These are phyloP conservation scores for Ogataea degrootiae DNA, from an alignment of 805 yeast species.

Conservation along the genomic window DNA sequence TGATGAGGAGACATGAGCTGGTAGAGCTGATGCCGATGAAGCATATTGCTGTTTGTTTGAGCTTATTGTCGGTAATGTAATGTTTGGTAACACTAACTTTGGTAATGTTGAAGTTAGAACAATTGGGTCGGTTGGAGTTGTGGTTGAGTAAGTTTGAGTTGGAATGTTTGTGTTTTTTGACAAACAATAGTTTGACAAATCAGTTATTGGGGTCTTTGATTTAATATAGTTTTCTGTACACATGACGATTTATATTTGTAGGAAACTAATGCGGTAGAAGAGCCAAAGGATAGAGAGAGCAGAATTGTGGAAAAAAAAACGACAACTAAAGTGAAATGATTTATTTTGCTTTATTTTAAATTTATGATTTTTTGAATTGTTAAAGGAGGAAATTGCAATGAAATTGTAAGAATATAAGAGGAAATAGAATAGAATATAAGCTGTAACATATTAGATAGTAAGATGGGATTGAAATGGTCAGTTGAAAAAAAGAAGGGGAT, in stretches of 20 bases:
- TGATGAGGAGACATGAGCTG: too few species aligned
- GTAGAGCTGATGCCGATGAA: background rate
- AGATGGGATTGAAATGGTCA: background rate
- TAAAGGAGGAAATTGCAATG: too few species aligned
- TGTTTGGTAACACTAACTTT: slow-evolving; percentile 6
- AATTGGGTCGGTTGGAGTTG: slow-evolving; percentile 10
- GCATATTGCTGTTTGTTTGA: background rate
- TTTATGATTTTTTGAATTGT: too few species aligned
- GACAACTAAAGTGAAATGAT: too few species aligned
- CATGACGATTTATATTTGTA: slow-evolving; percentile 6
- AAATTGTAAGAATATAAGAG: too few species aligned
- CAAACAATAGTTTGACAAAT: slow-evolving; percentile 28
- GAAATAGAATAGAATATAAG: background rate
- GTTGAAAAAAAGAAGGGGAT: too few species aligned
- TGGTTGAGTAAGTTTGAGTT: slow-evolving; percentile 14
- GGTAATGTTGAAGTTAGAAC: slow-evolving; percentile 10
- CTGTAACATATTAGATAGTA: too few species aligned
- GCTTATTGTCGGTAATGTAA: background rate
- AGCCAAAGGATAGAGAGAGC: too few species aligned
- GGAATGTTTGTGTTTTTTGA: slow-evolving; percentile 27
- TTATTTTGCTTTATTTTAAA: too few species aligned
- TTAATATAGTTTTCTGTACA: slow-evolving; percentile 24
- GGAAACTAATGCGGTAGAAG: too few species aligned
- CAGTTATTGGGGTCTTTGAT: slow-evolving; percentile 25
- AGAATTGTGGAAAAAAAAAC: too few species aligned